Base-by-base conservation (phyloP, 208 protist species). In the Borovskyia barvae region DNA sequence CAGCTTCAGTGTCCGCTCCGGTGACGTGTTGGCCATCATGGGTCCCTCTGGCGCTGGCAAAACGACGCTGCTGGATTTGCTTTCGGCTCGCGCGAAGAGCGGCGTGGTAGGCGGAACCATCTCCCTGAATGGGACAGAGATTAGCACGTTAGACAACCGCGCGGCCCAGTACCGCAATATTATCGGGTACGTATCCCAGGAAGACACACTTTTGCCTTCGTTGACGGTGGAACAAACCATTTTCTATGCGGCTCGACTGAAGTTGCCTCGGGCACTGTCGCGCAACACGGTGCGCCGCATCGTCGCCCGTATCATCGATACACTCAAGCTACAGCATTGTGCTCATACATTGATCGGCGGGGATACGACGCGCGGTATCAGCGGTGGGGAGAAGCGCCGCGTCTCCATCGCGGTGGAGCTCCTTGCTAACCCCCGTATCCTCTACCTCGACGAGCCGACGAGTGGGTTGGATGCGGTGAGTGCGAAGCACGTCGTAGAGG, bases 361-460 rank as follows among this genome's bases (percentile, higher is more conserved):
- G 22, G 83, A 92, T 36, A 57, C 45, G 15, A 35, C 83, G 1
- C 84, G 90, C 41, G 93, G 93, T 35, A 80, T 97, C 52, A 94
- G 87, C 57, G 93, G 93, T 28, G 93, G 93, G n/a, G 90, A 97
- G 73, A 82, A 77, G 65, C 84, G 88, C 8, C 85, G 93, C 8
- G 88, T 97, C 15, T 95, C 87, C 19, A 96, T 97, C 68, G 93
- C 90, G 1, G 88, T 96, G 20, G 90, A 97, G 64, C 62, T 97
- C 12, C 71, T 97, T 43, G 88, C 90, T 8, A 92, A 93, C 46
- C 93, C 93, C 20, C 84, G 86, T 43, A 92, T 97, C 42, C 72
- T 97, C n/a, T 93, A 90, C 64, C 74, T 96, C 24, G 92, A 97
- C 54, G 90, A 97, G 60, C 90, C 90, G 14, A 97, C 90, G 25